These are phyloP conservation scores for Alternaria postmessia DNA, from an alignment of 2,329 filamentous ascomycete species.

Conservation along the genomic window DNA sequence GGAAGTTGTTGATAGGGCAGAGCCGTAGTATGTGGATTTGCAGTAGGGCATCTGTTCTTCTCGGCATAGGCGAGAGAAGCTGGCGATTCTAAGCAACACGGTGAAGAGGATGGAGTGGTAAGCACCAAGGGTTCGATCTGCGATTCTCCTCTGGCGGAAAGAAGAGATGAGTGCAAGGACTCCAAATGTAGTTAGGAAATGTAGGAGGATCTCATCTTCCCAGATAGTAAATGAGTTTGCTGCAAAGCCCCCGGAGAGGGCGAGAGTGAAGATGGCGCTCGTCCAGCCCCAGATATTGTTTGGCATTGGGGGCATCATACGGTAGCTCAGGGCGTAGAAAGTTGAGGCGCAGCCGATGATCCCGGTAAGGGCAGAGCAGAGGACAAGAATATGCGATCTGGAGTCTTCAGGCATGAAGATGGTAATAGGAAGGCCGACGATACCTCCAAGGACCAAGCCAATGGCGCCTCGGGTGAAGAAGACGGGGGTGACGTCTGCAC, in stretches of 20 bases:
- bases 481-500: slow-evolving; percentile 61
- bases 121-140: slow-evolving; percentile 77
- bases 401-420: slow-evolving; percentile 53
- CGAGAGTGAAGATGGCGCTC: slow-evolving; percentile 79
- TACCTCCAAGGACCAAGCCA: slow-evolving; percentile 57
- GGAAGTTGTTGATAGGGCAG: slow-evolving; percentile 88
- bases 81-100: slow-evolving; percentile 78
- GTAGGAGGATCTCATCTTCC: slow-evolving; percentile 94
- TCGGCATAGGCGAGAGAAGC: slow-evolving; percentile 89
- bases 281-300: slow-evolving; percentile 89
- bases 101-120: slow-evolving; percentile 89
- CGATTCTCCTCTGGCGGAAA: slow-evolving; percentile 71
- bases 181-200: slow-evolving; percentile 90
- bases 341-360: slow-evolving; percentile 52
- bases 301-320: slow-evolving; percentile 67
- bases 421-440: slow-evolving; percentile 53
- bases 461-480: slow-evolving; percentile 61
- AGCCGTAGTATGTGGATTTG: slow-evolving; percentile 93
- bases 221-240: slow-evolving; percentile 99
- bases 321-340: slow-evolving; percentile 52
- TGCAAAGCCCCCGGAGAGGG: slow-evolving; percentile 91
- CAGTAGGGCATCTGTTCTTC: slow-evolving; percentile 99
- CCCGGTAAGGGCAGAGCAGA: slow-evolving; percentile 51
- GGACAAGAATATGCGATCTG: slow-evolving; percentile 52
- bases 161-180: slow-evolving; percentile 77